phyloP scores from a whole-genome alignment of 768 basidiomycete genomes.

The Psilocybe cubensis region DNA sequence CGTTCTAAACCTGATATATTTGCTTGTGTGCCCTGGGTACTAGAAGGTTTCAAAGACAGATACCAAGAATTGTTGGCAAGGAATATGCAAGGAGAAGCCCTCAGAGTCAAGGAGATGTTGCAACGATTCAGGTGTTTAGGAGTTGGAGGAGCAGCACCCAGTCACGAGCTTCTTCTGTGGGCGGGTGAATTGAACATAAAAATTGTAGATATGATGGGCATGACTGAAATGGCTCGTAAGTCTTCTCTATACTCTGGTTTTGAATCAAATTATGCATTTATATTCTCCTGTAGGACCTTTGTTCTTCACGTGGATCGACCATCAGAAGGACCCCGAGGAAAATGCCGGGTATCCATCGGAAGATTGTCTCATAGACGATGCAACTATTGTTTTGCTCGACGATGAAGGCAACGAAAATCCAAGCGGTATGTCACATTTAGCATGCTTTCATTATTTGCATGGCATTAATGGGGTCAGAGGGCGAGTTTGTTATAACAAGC shows the following conservation, averaged over 20 bases:
- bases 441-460: not conserved
- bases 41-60: conserved; percentile 24
- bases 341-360: conserved; percentile 17
- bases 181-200: conserved; percentile 17
- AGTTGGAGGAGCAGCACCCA: conserved; percentile 25
- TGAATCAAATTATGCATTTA: not conserved
- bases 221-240: conserved; percentile 32
- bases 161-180: conserved; percentile 22
- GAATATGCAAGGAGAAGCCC: conserved; percentile 4
- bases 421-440: conserved; percentile 11
- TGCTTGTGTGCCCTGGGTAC: conserved; percentile 28
- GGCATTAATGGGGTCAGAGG: no score
- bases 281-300: conserved; percentile 19
- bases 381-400: conserved; percentile 20
- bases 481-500: conserved; percentile 30
- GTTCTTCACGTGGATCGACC: conserved; percentile 18
- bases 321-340: not conserved
- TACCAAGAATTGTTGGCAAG: not conserved
- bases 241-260: not conserved
- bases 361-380: conserved; percentile 22
- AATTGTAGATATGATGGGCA: conserved; percentile 25
- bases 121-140: conserved; percentile 20
- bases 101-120: conserved; percentile 10
- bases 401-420: conserved; percentile 14
- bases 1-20: conserved; percentile 19